Evolutionary conservation across 2,329 filamentous ascomycete species (phyloP), one percentile per base, ranked within the genome.

Genomic region (Penicillium sp.): DNA sequence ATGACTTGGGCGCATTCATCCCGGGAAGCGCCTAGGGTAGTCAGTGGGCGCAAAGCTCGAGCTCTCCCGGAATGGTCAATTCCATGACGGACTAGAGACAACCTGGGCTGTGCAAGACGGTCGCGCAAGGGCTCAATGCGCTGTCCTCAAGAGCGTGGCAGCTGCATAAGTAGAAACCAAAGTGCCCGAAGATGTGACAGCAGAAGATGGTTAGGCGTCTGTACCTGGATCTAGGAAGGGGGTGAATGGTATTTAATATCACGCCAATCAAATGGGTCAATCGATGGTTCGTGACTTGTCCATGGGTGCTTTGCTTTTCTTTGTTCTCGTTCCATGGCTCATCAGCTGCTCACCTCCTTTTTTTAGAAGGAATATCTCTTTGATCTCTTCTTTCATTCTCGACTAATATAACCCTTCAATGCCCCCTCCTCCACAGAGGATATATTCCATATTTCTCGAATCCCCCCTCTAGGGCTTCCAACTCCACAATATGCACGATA

Each of bases 121-220:
- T 50, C 46, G 53, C 53, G 60, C 57, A 63, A 63, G 61, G 55
- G 58, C 50, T 53, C 47, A 53, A 61, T 68, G 65, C 59, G 67
- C 60, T 69, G 65, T 66, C 65, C 59, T 41, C 59, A 42, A 65
- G 60, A 65, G 67, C 69, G 64, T 72, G 67, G 67, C 65, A 66
- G 60, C 66, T 72, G 68, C 67, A 66, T 36, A 14, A 36, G 34
- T n/a, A n/a, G 13, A 60, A 62, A 66, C 50, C 44, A 53, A 60
- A 27, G 24, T 55, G 53, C 52, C 55, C 57, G 61, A 66, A 59
- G 61, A 66, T 67, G 66, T 69, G 66, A 71, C 65, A 68, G 65
- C 66, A 62, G 67, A 58, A 56, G 41, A 29, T 27, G 24, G 24
- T 51, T 64, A 63, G 58, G 58, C 60, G 59, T 61, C 43, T 59